phyloP scores from a whole-genome alignment of 257 asterid species.

The Jasminum sambac region DNA sequence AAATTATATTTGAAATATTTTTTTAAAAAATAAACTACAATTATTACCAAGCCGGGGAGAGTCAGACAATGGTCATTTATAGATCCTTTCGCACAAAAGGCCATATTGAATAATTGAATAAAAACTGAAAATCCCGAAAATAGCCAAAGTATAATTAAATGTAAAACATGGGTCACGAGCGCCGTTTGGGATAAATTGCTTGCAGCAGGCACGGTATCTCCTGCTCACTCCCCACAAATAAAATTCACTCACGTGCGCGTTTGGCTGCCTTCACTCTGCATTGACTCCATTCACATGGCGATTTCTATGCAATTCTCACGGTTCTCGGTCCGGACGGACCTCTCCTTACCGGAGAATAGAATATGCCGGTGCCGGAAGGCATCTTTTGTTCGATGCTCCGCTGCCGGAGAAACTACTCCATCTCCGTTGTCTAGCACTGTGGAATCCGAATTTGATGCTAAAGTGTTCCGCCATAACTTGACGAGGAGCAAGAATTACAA shows the following conservation, averaged over 20 bases:
- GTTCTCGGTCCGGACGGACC: constrained; percentile 42
- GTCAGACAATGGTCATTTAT: no score
- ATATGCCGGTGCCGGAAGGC: constrained; percentile 44
- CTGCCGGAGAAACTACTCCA: constrained; percentile 53
- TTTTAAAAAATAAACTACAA: no score
- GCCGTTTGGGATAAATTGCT: constrained; percentile 25
- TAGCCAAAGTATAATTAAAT: constrained; percentile 20
- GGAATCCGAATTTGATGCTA: constrained; percentile 68
- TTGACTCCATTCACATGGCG: constrained; percentile 46
- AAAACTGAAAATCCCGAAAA: not conserved
- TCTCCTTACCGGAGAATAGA: constrained; percentile 60
- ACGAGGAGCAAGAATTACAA: constrained; percentile 89
- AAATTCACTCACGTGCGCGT: not conserved
- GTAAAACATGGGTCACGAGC: constrained; percentile 25
- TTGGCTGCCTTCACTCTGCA: not conserved
- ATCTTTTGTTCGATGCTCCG: constrained; percentile 59
- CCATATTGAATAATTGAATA: not conserved
- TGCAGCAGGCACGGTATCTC: not conserved
- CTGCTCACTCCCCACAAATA: not conserved
- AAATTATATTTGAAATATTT: no score
- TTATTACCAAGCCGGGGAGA: no score
- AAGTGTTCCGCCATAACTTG: constrained; percentile 80
- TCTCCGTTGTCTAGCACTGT: constrained; percentile 37
- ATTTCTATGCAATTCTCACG: constrained; percentile 74
- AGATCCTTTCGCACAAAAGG: not conserved